Conservation (phyloP, 192 early-diverging fungal genomes). For the Cladochytrium replicatum region DNA sequence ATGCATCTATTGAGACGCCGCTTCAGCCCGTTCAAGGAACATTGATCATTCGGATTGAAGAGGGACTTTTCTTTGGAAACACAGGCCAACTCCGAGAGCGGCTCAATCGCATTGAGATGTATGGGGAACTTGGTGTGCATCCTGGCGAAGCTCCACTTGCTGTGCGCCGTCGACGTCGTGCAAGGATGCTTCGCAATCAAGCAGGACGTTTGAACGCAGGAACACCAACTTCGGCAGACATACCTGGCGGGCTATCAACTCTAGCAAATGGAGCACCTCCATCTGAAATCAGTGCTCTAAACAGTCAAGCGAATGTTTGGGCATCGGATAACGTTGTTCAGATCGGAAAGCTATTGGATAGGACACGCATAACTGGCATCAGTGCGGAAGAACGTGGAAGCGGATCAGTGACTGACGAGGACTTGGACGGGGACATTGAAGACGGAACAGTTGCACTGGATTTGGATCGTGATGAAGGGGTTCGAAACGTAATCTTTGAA, state of each 20-base stretch:
- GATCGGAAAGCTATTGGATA: too few species aligned
- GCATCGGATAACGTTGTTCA: too few species aligned
- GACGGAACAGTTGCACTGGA: not conserved
- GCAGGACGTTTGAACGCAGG: constrained; percentile 5
- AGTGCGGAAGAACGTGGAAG: too few species aligned
- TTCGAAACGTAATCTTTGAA: constrained; percentile 82
- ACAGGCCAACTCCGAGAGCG: constrained; percentile 92
- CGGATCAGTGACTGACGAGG: too few species aligned
- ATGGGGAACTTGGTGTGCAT: constrained; percentile 90
- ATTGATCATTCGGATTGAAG: constrained; percentile 82
- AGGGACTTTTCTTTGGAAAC: constrained; percentile 95
- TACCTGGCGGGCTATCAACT: not conserved
- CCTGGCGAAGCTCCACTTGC: constrained; percentile 86
- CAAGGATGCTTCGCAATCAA: too few species aligned
- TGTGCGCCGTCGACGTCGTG: not conserved
- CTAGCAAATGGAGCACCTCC: too few species aligned
- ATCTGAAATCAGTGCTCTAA: too few species aligned
- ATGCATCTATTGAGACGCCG: too few species aligned
- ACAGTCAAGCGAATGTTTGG: too few species aligned
- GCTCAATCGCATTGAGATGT: constrained; percentile 82
- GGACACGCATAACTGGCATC: too few species aligned
- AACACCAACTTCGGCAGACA: not conserved
- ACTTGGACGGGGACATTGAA: not conserved
- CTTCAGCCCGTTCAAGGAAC: constrained; percentile 75
- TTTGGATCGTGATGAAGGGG: too few species aligned